Conservation (phyloP, 2,329 filamentous ascomycete genomes). For the Clarireedia homoeocarpa region DNA sequence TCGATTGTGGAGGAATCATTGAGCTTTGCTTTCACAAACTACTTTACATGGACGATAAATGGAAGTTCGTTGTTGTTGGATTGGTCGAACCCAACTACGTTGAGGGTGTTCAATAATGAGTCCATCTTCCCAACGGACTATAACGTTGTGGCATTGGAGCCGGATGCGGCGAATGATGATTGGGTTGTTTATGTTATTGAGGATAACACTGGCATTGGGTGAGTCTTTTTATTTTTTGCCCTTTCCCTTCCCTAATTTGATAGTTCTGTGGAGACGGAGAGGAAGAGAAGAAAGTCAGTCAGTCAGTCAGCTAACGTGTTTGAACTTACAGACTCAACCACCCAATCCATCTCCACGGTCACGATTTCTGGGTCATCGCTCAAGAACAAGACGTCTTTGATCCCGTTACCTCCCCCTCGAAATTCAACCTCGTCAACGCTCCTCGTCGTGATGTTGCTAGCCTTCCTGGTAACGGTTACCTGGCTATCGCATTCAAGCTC, state of each 20-base stretch:
- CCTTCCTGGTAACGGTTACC: slow-evolving; percentile 30
- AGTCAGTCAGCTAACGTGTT: not conserved
- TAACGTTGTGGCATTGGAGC: slow-evolving; percentile 18
- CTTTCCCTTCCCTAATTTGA: not conserved
- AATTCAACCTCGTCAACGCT: slow-evolving; percentile 35
- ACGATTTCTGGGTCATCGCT: slow-evolving; percentile 40
- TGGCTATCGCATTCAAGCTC: slow-evolving; percentile 28
- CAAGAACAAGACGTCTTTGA: slow-evolving; percentile 36
- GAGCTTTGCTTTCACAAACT: slow-evolving; percentile 16
- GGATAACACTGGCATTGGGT: slow-evolving; percentile 18
- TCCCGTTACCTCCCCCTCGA: slow-evolving; percentile 21
- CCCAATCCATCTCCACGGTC: slow-evolving; percentile 42
- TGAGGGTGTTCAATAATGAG: slow-evolving; percentile 28
- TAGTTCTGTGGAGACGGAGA: not conserved
- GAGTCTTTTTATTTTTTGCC: not conserved
- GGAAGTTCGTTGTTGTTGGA: slow-evolving; percentile 38
- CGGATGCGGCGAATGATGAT: not conserved
- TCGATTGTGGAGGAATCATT: slow-evolving; percentile 13
- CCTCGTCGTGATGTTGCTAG: slow-evolving; percentile 45
- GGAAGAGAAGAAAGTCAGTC: not conserved
- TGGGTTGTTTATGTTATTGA: slow-evolving; percentile 26
- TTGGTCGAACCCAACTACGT: slow-evolving; percentile 39
- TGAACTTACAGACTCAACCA: slow-evolving; percentile 15
- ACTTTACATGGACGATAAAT: slow-evolving; percentile 44
- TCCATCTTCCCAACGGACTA: slow-evolving; percentile 24